A percentile compares a stretch with the other conserved stretches of the same genome.
Evolutionary conservation across 2,329 filamentous ascomycete genomes (phyloP).

Genomic region (Xenosphaeropsis pyriputrescens): DNA sequence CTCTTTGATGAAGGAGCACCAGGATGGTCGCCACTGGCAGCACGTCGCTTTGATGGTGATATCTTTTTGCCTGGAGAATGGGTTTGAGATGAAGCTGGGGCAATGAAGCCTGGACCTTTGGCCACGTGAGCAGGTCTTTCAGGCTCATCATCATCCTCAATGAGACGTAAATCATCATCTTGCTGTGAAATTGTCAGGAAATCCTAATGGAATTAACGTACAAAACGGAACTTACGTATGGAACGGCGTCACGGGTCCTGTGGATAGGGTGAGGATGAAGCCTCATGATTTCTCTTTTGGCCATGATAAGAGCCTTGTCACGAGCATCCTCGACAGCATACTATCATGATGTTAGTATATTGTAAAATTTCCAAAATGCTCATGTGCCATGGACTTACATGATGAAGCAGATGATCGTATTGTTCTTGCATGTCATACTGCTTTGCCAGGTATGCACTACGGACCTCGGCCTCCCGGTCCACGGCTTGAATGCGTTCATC

Average conservation of each 20-base stretch:
- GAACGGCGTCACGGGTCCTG: too few species aligned
- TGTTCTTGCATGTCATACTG: not conserved
- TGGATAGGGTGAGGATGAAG: too few species aligned
- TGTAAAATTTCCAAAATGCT: not conserved
- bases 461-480: constrained; percentile 9
- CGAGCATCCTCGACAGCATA: constrained; percentile 7
- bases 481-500: constrained; percentile 3
- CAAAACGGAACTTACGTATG: too few species aligned
- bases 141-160: too few species aligned
- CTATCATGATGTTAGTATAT: constrained; percentile 2
- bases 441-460: constrained; percentile 1
- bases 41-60: not conserved
- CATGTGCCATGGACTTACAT: constrained; percentile 10
- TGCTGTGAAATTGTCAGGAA: too few species aligned
- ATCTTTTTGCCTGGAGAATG: not conserved
- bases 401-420: constrained; percentile 1
- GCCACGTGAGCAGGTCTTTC: too few species aligned
- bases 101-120: too few species aligned
- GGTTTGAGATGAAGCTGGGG: too few species aligned
- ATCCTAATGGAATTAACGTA: too few species aligned
- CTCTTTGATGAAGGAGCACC: not conserved
- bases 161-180: too few species aligned
- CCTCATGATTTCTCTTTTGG: too few species aligned
- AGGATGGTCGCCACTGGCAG: not conserved
- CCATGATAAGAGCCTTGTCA: constrained; percentile 2